Percentiles rank a stretch among this genome's conserved stretches.
These are phyloP conservation scores for Agaricus blazei DNA, from an alignment of 768 basidiomycete species.

Conservation along the genomic window DNA sequence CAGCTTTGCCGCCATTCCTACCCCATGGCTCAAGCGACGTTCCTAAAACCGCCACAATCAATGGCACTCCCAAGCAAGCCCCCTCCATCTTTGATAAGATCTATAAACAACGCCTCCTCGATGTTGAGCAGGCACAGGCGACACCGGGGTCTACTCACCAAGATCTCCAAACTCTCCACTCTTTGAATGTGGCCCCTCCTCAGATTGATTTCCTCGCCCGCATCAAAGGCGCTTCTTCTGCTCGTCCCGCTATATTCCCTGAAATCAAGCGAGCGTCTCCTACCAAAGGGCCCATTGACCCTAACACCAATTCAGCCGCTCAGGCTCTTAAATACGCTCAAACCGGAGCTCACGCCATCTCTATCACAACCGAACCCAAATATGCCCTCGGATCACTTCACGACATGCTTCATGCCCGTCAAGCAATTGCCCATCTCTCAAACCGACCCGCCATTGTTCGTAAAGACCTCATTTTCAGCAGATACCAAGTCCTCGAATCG, in stretches of 20 bases:
- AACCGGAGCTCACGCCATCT: conserved; percentile 91
- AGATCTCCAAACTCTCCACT: conserved; percentile 75
- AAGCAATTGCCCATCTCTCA: conserved; percentile 76
- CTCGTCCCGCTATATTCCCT: conserved; percentile 71
- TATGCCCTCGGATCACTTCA: conserved; percentile 96
- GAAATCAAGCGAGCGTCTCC: conserved; percentile 98
- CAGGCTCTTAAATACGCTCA: conserved; percentile 91
- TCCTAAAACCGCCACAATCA: background rate
- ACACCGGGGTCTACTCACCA: conserved; percentile 71
- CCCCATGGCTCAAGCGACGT: conserved; percentile 31
- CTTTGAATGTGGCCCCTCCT: conserved; percentile 80
- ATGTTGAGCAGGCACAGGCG: conserved; percentile 69
- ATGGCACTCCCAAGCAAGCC: conserved; percentile 29
- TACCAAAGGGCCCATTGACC: conserved; percentile 90
- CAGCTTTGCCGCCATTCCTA: conserved; percentile 52
- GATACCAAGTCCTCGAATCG: conserved; percentile 94
- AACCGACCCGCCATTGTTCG: conserved; percentile 93
- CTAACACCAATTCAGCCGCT: conserved; percentile 72
- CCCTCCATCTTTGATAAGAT: conserved; percentile 88
- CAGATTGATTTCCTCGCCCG: conserved; percentile 70
- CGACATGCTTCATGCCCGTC: conserved; percentile 89
- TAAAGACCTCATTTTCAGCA: conserved; percentile 95
- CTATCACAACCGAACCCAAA: conserved; percentile 95
- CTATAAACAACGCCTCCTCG: conserved; percentile 75
- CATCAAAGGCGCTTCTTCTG: conserved; percentile 40